These are phyloP conservation scores for Puccinia triticina DNA, from an alignment of 1,284 basidiomycete genomes.

Conservation along the genomic window DNA sequence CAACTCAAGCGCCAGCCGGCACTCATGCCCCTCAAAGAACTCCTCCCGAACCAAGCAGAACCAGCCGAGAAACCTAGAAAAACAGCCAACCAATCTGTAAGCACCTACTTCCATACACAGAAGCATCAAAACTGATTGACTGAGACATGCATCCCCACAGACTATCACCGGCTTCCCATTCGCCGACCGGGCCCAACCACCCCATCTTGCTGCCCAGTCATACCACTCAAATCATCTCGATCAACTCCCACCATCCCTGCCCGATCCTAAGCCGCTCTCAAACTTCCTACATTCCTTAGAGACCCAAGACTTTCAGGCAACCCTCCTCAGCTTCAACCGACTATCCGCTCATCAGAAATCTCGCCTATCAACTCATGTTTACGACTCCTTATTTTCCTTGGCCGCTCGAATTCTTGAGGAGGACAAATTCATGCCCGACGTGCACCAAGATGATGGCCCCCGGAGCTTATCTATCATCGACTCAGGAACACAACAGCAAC, in stretches of 20 bases:
- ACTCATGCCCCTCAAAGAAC: background rate
- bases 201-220: background rate
- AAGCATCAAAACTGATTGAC: background rate
- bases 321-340: constrained; percentile 17
- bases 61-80: background rate
- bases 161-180: background rate
- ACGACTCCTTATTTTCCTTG: constrained; percentile 28
- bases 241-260: background rate
- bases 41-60: background rate
- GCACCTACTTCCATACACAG: too few species aligned
- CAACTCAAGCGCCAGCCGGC: background rate
- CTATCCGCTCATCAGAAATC: constrained; percentile 20
- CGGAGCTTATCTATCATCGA: background rate
- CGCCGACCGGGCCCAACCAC: constrained; percentile 3
- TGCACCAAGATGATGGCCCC: background rate
- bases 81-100: background rate
- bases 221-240: background rate
- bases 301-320: constrained; percentile 17
- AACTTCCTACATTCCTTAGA: background rate
- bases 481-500: background rate
- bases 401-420: background rate
- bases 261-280: background rate
- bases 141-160: background rate
- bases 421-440: background rate
- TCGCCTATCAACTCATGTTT: constrained; percentile 27